These are phyloP conservation scores for Leptographium wingfieldii DNA, from an alignment of 2,329 filamentous ascomycete species.

Conservation along the genomic window DNA sequence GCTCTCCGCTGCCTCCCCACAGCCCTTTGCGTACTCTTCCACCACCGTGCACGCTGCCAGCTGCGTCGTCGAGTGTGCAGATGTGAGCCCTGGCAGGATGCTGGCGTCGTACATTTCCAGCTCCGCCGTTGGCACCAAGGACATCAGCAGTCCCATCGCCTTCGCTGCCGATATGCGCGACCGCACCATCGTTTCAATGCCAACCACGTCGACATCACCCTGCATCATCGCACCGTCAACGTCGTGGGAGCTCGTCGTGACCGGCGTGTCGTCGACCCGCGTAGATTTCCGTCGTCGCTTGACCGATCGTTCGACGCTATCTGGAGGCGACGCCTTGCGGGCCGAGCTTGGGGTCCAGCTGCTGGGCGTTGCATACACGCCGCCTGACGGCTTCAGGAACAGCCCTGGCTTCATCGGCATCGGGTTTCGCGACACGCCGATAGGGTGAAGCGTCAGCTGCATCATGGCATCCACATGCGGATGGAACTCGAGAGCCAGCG, in stretches of 20 bases:
- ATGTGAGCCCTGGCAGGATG: conserved; percentile 55
- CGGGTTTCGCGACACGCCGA: conserved; percentile 81
- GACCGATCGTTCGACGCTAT: conserved; percentile 47
- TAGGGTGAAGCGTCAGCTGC: conserved; percentile 74
- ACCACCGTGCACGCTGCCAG: conserved; percentile 71
- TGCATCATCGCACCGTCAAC: conserved; percentile 97
- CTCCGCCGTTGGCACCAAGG: conserved; percentile 52
- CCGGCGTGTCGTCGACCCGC: conserved; percentile 59
- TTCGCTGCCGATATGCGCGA: conserved; percentile 79
- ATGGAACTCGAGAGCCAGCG: conserved; percentile 61
- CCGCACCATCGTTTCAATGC: conserved; percentile 74
- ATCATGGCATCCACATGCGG: conserved; percentile 70
- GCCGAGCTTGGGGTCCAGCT: conserved; percentile 30
- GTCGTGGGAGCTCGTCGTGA: conserved; percentile 67
- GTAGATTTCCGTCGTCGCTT: conserved; percentile 74
- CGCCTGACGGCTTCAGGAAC: conserved; percentile 88
- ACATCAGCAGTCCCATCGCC: conserved; percentile 77
- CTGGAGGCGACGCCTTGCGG: conserved; percentile 38
- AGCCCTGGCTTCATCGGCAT: conserved; percentile 83
- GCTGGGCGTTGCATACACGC: conserved; percentile 51
- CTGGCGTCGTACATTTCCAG: conserved; percentile 52
- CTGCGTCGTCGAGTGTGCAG: conserved; percentile 73
- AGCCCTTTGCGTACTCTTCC: conserved; percentile 71
- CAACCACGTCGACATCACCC: conserved; percentile 89
- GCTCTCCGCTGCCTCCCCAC: conserved; percentile 31